A percentile compares a stretch with the other conserved stretches of the same genome.
Conservation (phyloP, 1,139 yeast species). For the Geotrichum armillariae region DNA sequence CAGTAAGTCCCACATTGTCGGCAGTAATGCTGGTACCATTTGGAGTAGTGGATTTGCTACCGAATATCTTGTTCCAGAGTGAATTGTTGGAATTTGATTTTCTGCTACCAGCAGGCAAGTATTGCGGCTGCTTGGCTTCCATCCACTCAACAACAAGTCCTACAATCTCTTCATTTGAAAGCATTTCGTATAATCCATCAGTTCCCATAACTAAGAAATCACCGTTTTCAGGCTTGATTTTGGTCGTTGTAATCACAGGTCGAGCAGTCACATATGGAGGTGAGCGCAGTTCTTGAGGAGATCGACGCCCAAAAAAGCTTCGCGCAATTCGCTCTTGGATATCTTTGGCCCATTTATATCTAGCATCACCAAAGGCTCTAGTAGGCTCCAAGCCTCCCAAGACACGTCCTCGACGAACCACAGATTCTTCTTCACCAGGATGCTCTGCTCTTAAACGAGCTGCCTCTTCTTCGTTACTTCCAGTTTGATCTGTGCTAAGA, state of each 20-base stretch:
- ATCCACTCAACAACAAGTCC: conserved; percentile 94
- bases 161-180: conserved; percentile 89
- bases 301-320: conserved; percentile 78
- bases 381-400: conserved; percentile 96
- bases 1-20: conserved; percentile 23
- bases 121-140: conserved; percentile 66
- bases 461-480: conserved; percentile 85
- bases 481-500: conserved; percentile 90
- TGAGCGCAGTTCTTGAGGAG: conserved; percentile 71
- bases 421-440: conserved; percentile 84
- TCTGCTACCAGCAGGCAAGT: conserved; percentile 35
- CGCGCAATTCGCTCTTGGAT: conserved; percentile 74
- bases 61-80: conserved; percentile 22
- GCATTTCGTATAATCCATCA: conserved; percentile 91
- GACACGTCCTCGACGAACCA: conserved; percentile 78
- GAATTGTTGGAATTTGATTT: conserved; percentile 10
- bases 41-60: conserved; percentile 4
- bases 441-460: conserved; percentile 82
- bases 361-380: conserved; percentile 95
- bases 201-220: conserved; percentile 92
- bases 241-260: conserved; percentile 86
- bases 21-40: conserved; percentile 15
- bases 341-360: conserved; percentile 79
- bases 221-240: conserved; percentile 66
- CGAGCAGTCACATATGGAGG: conserved; percentile 98